Conservation (phyloP, 2,329 filamentous ascomycete genomes). For the Aureobasidium mangrovei region DNA sequence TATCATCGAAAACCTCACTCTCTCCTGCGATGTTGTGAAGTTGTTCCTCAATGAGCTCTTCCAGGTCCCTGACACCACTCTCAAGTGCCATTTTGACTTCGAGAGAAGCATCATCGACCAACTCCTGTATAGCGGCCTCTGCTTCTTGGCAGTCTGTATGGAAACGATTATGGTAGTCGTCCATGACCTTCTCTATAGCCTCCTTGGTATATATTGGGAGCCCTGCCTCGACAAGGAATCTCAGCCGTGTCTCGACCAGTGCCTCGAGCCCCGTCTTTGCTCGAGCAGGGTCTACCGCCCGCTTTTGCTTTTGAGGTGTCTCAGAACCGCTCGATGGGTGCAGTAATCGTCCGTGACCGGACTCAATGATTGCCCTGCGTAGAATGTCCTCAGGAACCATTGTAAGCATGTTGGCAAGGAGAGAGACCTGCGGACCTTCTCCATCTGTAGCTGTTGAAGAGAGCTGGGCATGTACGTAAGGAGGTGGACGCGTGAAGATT, state of each 20-base stretch:
- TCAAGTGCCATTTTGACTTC: constrained; percentile 2
- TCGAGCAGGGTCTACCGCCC: too few relatives aligned
- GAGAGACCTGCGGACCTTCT: not conserved
- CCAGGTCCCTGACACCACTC: not conserved
- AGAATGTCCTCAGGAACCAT: not conserved
- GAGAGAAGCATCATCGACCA: not conserved
- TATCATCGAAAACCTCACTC: not conserved
- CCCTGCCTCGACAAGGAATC: not conserved
- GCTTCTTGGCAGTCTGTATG: not conserved
- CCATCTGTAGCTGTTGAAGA: not conserved
- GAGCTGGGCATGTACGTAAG: not conserved
- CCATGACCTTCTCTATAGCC: not conserved
- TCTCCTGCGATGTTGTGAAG: not conserved
- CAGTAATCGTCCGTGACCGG: not conserved
- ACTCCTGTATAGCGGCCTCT: not conserved
- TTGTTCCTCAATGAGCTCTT: not conserved
- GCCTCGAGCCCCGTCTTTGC: not conserved
- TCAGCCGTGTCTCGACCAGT: not conserved
- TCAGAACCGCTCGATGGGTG: not conserved
- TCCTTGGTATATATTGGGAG: not conserved
- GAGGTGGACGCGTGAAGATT: not conserved
- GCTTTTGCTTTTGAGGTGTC: too few relatives aligned
- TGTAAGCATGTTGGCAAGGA: constrained; percentile 4
- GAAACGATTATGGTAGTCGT: not conserved
- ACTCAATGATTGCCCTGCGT: not conserved